Evolutionary conservation across 768 basidiomycete species (phyloP).

Genomic region (Mycena amicta): DNA sequence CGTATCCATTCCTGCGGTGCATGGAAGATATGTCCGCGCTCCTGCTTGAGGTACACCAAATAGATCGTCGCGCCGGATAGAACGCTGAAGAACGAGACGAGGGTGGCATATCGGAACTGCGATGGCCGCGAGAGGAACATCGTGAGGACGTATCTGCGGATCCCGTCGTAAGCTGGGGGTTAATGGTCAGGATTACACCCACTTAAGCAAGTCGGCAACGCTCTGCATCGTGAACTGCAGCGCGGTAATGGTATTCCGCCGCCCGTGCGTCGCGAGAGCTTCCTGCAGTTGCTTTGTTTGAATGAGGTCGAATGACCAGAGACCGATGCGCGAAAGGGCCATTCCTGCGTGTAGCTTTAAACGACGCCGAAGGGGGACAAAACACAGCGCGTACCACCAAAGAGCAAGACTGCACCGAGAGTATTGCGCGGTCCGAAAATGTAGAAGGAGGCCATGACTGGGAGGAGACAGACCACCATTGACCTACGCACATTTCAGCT

Average conservation of each 20-base stretch:
- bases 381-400: conserved; percentile 35
- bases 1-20: conserved; percentile 22
- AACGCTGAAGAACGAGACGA: conserved; percentile 33
- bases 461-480: conserved; percentile 46
- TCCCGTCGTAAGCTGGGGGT: background rate
- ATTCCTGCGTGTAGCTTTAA: conserved; percentile 34
- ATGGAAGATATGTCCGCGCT: conserved; percentile 36
- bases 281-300: conserved; percentile 53
- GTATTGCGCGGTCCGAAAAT: conserved; percentile 20
- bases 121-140: conserved; percentile 24
- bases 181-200: conserved; percentile 12
- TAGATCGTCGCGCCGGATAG: conserved; percentile 32
- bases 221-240: conserved; percentile 43
- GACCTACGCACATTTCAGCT: conserved; percentile 42
- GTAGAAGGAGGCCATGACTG: conserved; percentile 46
- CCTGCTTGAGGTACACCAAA: conserved; percentile 32
- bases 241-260: conserved; percentile 43
- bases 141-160: conserved; percentile 19
- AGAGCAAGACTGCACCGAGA: conserved; percentile 42
- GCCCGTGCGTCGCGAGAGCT: conserved; percentile 44
- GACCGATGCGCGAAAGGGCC: conserved; percentile 47
- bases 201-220: conserved; percentile 31
- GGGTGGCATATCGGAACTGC: conserved; percentile 26
- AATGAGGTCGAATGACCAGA: conserved; percentile 56
- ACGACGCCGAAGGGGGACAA: background rate